Percentiles rank a stretch among this genome's conserved stretches.
phyloP scores from a whole-genome alignment of 2,329 filamentous ascomycete genomes.

The Aspergillus japonicus region DNA sequence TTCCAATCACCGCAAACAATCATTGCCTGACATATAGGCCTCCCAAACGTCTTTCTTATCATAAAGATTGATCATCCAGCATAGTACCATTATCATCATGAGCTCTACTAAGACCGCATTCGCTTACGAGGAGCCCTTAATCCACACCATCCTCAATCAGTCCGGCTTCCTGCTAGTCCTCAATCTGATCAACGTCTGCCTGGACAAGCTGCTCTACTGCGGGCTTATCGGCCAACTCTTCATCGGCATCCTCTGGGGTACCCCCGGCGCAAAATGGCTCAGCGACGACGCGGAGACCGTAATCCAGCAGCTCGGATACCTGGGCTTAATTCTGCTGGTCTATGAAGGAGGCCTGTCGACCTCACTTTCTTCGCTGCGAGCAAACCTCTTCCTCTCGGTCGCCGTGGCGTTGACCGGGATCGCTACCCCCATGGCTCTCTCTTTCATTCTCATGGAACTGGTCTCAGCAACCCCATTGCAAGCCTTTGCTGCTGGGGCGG shows the following conservation, averaged over 20 bases:
- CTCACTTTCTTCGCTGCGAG: slow-evolving; percentile 52
- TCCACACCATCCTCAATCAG: slow-evolving; percentile 59
- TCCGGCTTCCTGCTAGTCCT: slow-evolving; percentile 63
- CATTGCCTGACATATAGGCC: neutral
- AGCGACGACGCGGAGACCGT: slow-evolving; percentile 51
- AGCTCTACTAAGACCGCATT: slow-evolving; percentile 29
- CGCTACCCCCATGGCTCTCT: slow-evolving; percentile 61
- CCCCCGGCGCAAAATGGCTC: slow-evolving; percentile 64
- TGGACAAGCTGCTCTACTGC: slow-evolving; percentile 65
- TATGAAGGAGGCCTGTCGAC: slow-evolving; percentile 59
- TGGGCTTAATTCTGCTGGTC: slow-evolving; percentile 70
- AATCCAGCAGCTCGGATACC: slow-evolving; percentile 67
- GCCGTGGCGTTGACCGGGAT: slow-evolving; percentile 67
- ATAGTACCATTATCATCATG: neutral
- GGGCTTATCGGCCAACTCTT: slow-evolving; percentile 71
- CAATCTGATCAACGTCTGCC: slow-evolving; percentile 56
- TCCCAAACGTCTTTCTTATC: too few species aligned
- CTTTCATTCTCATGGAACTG: slow-evolving; percentile 58
- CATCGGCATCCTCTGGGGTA: slow-evolving; percentile 68
- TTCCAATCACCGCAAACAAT: neutral
- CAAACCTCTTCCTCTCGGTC: slow-evolving; percentile 60
- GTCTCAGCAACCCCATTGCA: slow-evolving; percentile 55
- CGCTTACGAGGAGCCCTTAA: slow-evolving; percentile 63
- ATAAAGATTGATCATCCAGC: too few species aligned
- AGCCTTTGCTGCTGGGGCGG: slow-evolving; percentile 70